Evolutionary conservation across 2,329 filamentous ascomycete species (phyloP).

Genomic region (Raffaelea albimanens): DNA sequence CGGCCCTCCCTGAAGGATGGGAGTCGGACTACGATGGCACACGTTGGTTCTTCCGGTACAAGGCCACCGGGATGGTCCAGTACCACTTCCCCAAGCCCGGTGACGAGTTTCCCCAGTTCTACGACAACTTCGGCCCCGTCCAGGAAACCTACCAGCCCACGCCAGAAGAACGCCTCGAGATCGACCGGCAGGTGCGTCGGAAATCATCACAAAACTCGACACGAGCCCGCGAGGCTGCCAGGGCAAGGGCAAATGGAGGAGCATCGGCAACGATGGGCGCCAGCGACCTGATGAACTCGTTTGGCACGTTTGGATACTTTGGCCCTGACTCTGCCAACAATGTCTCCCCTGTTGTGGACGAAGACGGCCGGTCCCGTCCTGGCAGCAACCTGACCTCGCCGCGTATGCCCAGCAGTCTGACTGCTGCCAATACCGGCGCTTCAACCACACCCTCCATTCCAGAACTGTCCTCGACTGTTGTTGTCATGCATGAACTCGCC

Average conservation of each 20-base stretch:
- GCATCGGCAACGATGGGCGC: constrained; percentile 23
- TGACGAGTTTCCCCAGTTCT: constrained; percentile 48
- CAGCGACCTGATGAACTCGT: constrained; percentile 21
- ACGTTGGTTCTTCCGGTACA: constrained; percentile 50
- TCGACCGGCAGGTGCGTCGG: constrained; percentile 38
- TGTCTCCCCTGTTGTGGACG: constrained; percentile 34
- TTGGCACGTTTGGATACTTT: constrained; percentile 44
- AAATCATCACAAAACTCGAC: constrained; percentile 12
- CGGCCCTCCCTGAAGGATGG: constrained; percentile 42
- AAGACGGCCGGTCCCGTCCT: constrained; percentile 8
- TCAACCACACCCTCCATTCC: background rate
- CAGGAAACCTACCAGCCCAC: constrained; percentile 25
- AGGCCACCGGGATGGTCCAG: constrained; percentile 42
- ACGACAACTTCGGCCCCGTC: constrained; percentile 24
- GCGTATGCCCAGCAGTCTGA: background rate
- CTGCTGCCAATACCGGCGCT: background rate
- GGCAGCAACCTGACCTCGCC: constrained; percentile 4
- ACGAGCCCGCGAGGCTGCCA: constrained; percentile 1
- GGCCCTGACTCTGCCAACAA: constrained; percentile 36
- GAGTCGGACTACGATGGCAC: constrained; percentile 47
- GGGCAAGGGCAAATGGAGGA: constrained; percentile 14
- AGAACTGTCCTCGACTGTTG: constrained; percentile 10
- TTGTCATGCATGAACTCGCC: constrained; percentile 17
- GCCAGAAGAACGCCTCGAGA: constrained; percentile 44
- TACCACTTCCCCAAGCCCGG: constrained; percentile 48